These are phyloP conservation scores for Dactylellina leptospora DNA, from an alignment of 2,329 filamentous ascomycete species.

Conservation along the genomic window DNA sequence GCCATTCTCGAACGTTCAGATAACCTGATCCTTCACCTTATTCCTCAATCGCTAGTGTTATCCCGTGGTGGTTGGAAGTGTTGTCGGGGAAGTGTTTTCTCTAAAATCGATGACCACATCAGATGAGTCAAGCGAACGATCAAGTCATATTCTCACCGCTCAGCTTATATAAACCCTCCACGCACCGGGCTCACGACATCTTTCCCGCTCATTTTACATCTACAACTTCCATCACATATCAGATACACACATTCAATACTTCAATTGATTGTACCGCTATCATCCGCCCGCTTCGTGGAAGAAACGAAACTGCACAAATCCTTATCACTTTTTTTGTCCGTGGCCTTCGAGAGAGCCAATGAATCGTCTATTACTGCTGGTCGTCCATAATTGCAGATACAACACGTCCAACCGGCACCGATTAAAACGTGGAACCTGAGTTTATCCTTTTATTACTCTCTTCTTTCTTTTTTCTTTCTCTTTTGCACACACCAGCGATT, in stretches of 20 bases:
- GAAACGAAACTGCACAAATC: too few species aligned
- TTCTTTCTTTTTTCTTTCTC: not conserved
- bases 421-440: constrained; percentile 37
- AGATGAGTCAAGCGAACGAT: constrained; percentile 52
- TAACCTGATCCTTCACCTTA: constrained; percentile 50
- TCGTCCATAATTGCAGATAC: constrained; percentile 34
- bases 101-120: constrained; percentile 51
- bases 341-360: constrained; percentile 21
- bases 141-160: constrained; percentile 12
- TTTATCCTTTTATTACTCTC: not conserved
- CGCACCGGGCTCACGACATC: not conserved
- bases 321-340: too few species aligned
- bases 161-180: constrained; percentile 25
- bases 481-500: not conserved
- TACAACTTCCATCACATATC: not conserved
- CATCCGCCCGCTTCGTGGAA: too few species aligned
- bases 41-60: too few species aligned
- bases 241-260: not conserved
- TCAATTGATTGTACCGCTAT: not conserved
- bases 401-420: constrained; percentile 48
- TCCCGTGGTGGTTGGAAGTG: not conserved
- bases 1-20: constrained; percentile 21
- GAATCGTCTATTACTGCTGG: constrained; percentile 49
- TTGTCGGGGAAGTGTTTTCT: constrained; percentile 17
- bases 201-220: not conserved